A percentile compares a stretch with the other conserved stretches of the same genome.
phyloP scores from a whole-genome alignment of 495 filamentous ascomycete genomes.

The Podospora sp. region DNA sequence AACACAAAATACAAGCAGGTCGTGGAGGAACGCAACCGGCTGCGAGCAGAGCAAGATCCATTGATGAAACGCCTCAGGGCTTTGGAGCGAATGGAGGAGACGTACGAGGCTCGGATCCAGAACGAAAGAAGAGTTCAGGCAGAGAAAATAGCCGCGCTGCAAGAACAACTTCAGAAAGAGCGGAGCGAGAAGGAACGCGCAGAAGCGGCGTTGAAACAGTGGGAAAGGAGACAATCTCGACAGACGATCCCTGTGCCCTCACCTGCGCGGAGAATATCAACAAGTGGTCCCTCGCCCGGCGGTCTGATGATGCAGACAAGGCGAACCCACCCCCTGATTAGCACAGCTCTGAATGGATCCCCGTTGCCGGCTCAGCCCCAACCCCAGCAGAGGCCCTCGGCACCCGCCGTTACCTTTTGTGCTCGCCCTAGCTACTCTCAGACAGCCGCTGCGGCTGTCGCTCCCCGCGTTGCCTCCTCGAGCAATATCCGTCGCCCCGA shows the following conservation, averaged over 20 bases:
- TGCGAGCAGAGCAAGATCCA: conserved; percentile 28
- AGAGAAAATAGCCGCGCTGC: conserved; percentile 28
- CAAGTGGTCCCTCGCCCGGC: conserved; percentile 4
- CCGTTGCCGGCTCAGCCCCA: not conserved
- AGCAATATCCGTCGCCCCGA: conserved; percentile 13
- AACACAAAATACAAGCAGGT: conserved; percentile 28
- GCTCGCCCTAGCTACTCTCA: conserved; percentile 30
- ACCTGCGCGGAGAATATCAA: conserved; percentile 8
- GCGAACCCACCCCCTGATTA: conserved; percentile 22
- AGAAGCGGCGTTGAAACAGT: conserved; percentile 22
- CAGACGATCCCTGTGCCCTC: conserved; percentile 10
- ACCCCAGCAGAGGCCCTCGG: conserved; percentile 3
- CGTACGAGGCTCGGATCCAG: conserved; percentile 35
- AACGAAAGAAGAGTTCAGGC: conserved; percentile 31
- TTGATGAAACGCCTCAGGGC: conserved; percentile 33
- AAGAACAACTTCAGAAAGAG: conserved; percentile 36
- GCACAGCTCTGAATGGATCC: not conserved
- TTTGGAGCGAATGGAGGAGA: conserved; percentile 39
- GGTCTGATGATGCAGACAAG: conserved; percentile 26
- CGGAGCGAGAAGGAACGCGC: conserved; percentile 24
- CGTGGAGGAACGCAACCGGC: conserved; percentile 33
- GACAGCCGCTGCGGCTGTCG: conserved; percentile 16
- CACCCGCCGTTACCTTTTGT: conserved; percentile 14
- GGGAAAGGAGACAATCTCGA: conserved; percentile 14
- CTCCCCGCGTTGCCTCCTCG: conserved; percentile 8